These are phyloP conservation scores for Dactylellina haptotyla DNA, from an alignment of 2,329 filamentous ascomycete genomes.

Conservation along the genomic window DNA sequence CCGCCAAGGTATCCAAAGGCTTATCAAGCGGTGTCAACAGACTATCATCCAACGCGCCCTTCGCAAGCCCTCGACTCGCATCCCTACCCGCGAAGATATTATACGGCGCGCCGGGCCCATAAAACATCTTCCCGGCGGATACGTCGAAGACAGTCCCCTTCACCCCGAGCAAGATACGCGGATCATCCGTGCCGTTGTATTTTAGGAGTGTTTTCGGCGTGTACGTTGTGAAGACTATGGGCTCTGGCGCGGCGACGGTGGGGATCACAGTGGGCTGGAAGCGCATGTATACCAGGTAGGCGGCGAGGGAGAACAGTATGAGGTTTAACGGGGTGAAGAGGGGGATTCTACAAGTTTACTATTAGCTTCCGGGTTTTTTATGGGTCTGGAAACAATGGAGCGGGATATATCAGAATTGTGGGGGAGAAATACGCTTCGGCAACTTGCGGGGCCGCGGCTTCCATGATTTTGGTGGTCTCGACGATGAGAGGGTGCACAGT, in stretches of 20 bases:
- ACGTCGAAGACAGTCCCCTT: conserved; percentile 93
- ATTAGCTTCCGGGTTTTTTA: background rate
- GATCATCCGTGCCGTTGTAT: conserved; percentile 78
- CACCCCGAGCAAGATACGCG: conserved; percentile 88
- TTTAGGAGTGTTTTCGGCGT: conserved; percentile 83
- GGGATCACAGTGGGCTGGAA: conserved; percentile 66
- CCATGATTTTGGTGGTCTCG: conserved; percentile 38
- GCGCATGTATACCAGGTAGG: conserved; percentile 70
- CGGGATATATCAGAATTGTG: background rate
- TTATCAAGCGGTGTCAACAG: conserved; percentile 84
- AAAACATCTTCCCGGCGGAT: conserved; percentile 82
- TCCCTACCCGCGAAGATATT: conserved; percentile 95
- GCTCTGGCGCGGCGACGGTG: conserved; percentile 66
- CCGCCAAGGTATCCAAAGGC: conserved; percentile 66
- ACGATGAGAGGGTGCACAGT: conserved; percentile 22
- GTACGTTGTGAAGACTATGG: conserved; percentile 74
- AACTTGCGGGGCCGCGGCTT: conserved; percentile 19
- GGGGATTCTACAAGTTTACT: conserved; percentile 42
- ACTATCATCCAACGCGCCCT: conserved; percentile 90
- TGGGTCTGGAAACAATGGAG: background rate
- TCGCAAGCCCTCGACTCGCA: conserved; percentile 85
- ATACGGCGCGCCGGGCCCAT: conserved; percentile 94
- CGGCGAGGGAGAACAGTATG: conserved; percentile 68
- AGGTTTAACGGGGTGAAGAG: conserved; percentile 72
- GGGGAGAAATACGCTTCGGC: conserved; percentile 33